Percentiles rank a stretch among this genome's conserved stretches.
Evolutionary conservation across 2,329 filamentous ascomycete species (phyloP).

Genomic region (Monilinia fructicola): DNA sequence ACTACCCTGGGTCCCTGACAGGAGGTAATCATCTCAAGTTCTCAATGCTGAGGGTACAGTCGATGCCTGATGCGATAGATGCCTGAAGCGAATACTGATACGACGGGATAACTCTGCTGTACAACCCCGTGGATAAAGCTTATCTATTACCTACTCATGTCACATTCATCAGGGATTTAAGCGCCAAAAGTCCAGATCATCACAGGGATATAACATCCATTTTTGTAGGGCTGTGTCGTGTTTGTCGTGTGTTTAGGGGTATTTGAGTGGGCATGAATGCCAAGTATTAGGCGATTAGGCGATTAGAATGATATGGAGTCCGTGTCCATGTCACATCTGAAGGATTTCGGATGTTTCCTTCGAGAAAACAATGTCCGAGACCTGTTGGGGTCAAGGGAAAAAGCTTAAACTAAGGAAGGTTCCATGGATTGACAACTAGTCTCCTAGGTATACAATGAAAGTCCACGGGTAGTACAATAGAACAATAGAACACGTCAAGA

Average conservation of each 20-base stretch:
- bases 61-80: not conserved
- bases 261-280: not conserved
- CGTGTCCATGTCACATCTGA: not conserved
- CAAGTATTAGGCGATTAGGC: not conserved
- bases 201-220: not conserved
- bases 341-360: not conserved
- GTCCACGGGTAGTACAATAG: too few relatives aligned
- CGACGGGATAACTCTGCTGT: not conserved
- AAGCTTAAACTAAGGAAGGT: not conserved
- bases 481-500: not conserved
- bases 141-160: too few relatives aligned
- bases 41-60: not conserved
- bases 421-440: not conserved
- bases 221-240: not conserved
- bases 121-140: too few relatives aligned
- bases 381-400: not conserved
- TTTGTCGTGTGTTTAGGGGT: not conserved
- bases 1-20: too few relatives aligned
- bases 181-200: not conserved
- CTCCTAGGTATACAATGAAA: too few relatives aligned
- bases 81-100: constrained; percentile 12
- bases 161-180: not conserved
- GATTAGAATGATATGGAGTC: not conserved
- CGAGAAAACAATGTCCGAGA: not conserved
- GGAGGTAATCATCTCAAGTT: too few relatives aligned